Evolutionary conservation across 2,329 filamentous ascomycete genomes (phyloP).

Genomic region (Neopestalotiopsis sp.): DNA sequence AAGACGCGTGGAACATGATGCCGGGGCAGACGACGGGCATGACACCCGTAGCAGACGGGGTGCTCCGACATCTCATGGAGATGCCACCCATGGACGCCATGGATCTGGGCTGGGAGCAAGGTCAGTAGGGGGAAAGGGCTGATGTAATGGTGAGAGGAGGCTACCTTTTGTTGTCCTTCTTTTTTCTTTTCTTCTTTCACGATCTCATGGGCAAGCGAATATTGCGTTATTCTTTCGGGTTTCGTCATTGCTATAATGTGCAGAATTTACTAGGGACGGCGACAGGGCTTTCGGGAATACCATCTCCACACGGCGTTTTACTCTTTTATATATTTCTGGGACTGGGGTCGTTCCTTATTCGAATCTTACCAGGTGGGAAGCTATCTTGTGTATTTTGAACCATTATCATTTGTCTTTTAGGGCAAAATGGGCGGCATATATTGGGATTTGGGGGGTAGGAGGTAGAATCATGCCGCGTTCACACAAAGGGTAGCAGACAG

Average conservation of each 20-base stretch:
- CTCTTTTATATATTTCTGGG: too few relatives aligned
- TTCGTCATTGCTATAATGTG: too few relatives aligned
- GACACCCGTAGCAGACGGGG: slow-evolving; percentile 59
- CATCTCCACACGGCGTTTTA: too few relatives aligned
- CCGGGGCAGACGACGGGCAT: slow-evolving; percentile 50
- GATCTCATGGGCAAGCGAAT: too few relatives aligned
- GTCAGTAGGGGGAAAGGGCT: neutral
- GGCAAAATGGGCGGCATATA: neutral
- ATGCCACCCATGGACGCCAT: slow-evolving; percentile 66
- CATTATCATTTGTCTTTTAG: neutral
- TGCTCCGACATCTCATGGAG: slow-evolving; percentile 60
- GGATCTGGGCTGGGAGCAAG: slow-evolving; percentile 53
- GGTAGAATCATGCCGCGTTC: neutral
- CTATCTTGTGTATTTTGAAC: neutral
- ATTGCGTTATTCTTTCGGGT: too few relatives aligned
- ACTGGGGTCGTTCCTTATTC: neutral
- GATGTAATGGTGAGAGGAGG: neutral
- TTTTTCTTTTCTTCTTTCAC: neutral
- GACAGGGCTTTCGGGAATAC: too few relatives aligned
- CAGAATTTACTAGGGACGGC: too few relatives aligned
- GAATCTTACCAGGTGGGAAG: neutral
- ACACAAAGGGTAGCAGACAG: neutral
- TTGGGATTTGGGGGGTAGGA: neutral
- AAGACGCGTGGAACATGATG: slow-evolving; percentile 51
- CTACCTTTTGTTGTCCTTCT: neutral